A percentile compares a stretch with the other conserved stretches of the same genome.
Conservation (phyloP, 225 moss, liverwort and hornwort genomes). For the Marchantia paleacea region DNA sequence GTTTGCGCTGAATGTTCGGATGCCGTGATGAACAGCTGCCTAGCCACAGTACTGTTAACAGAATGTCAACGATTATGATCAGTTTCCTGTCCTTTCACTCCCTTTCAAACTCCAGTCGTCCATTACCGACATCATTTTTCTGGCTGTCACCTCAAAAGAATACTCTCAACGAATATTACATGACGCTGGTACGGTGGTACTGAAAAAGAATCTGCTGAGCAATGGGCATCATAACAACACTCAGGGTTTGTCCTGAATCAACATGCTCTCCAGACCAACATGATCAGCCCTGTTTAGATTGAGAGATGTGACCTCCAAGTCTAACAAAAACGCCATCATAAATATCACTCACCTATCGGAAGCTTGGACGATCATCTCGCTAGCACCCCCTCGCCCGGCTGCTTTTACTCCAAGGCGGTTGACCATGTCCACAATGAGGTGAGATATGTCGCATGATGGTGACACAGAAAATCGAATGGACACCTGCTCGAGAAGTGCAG, state of each 20-base stretch:
- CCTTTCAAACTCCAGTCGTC: background rate
- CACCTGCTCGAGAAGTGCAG: slow-evolving; percentile 34
- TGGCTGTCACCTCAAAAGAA: no score
- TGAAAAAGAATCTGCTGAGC: background rate
- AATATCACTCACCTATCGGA: slow-evolving; percentile 51
- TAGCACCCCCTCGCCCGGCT: slow-evolving; percentile 43
- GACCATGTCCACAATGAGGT: slow-evolving; percentile 70
- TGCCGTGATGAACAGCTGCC: slow-evolving; percentile 60
- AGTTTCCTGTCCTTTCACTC: background rate
- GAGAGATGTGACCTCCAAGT: background rate
- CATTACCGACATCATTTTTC: background rate
- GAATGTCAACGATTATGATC: background rate
- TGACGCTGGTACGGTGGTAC: no score
- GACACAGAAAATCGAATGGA: slow-evolving; percentile 68
- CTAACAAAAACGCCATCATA: no score
- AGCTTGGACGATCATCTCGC: slow-evolving; percentile 61
- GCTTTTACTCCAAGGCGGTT: slow-evolving; percentile 53
- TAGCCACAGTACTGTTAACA: slow-evolving; percentile 46
- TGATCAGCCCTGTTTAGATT: background rate
- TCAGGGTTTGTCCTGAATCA: background rate
- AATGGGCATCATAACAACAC: background rate
- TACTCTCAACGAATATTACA: no score
- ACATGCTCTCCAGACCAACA: no score
- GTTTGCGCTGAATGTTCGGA: slow-evolving; percentile 24
- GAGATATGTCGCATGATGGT: slow-evolving; percentile 64